A percentile compares a stretch with the other conserved stretches of the same genome.
phyloP scores from a whole-genome alignment of 805 yeast species.

The Hyphopichia homilentoma region DNA sequence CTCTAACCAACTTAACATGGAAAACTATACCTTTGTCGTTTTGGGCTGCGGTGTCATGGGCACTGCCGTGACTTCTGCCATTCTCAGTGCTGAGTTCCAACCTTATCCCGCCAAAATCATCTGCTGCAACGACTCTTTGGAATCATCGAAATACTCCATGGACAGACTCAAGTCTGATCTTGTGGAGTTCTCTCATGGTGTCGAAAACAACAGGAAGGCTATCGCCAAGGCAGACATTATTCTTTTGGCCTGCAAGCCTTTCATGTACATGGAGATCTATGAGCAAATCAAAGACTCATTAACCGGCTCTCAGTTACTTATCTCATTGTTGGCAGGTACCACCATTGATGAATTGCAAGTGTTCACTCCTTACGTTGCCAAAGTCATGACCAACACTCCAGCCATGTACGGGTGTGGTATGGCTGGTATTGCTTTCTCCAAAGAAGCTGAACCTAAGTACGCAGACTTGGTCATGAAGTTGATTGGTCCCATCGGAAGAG shows the following conservation, averaged over 20 bases:
- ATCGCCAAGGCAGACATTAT: conserved; percentile 65
- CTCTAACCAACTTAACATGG: conserved; percentile 13
- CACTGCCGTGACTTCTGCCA: conserved; percentile 83
- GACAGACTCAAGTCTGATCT: conserved; percentile 40
- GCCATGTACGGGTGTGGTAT: conserved; percentile 90
- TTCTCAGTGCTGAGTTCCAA: conserved; percentile 45
- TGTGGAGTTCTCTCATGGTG: conserved; percentile 48
- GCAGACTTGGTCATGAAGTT: conserved; percentile 50
- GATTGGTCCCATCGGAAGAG: conserved; percentile 63
- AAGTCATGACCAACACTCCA: conserved; percentile 99
- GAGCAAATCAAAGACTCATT: conserved; percentile 45
- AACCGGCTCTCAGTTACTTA: conserved; percentile 53
- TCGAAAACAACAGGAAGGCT: conserved; percentile 50
- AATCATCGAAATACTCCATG: conserved; percentile 36
- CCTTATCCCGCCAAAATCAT: conserved; percentile 69
- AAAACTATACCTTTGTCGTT: conserved; percentile 61
- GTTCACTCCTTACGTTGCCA: conserved; percentile 60
- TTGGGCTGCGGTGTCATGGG: conserved; percentile 97
- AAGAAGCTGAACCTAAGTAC: conserved; percentile 37
- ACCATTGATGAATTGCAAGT: conserved; percentile 64
- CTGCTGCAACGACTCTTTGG: conserved; percentile 67
- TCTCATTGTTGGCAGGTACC: conserved; percentile 91
- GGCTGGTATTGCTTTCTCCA: conserved; percentile 82
- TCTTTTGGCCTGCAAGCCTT: conserved; percentile 88
- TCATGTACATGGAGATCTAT: conserved; percentile 60